Conservation (phyloP, 1,284 basidiomycete genomes). For the Marasmius oreades region DNA sequence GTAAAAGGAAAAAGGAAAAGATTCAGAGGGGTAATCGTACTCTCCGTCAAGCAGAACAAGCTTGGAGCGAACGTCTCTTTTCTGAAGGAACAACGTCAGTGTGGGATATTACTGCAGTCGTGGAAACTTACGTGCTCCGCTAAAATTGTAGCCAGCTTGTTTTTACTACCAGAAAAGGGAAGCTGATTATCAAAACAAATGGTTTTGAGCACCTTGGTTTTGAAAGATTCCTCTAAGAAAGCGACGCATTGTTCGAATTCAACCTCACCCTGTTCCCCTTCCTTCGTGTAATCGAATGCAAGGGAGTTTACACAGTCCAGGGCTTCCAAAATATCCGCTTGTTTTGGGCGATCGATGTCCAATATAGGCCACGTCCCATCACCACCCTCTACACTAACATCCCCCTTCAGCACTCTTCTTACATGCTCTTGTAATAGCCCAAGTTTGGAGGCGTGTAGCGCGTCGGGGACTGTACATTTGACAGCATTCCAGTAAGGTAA, state of each 20-base stretch:
- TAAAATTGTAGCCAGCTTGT: neutral
- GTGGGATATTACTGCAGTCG: too few relatives aligned
- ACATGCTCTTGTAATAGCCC: slow-evolving; percentile 26
- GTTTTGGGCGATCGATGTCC: neutral
- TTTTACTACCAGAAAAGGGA: slow-evolving; percentile 1
- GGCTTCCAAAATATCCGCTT: neutral
- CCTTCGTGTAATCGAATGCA: neutral
- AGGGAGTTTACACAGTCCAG: neutral
- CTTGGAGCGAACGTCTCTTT: too few relatives aligned
- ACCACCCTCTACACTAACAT: too few relatives aligned
- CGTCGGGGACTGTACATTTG: too few relatives aligned
- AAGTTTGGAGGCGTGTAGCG: slow-evolving; percentile 32
- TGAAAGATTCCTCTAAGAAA: neutral
- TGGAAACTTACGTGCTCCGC: neutral
- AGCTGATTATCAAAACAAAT: neutral
- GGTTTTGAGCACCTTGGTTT: neutral
- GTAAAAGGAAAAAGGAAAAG: too few relatives aligned
- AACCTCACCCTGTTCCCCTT: neutral
- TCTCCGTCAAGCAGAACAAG: too few relatives aligned
- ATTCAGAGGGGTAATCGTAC: too few relatives aligned
- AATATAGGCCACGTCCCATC: slow-evolving; percentile 11
- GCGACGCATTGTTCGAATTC: neutral
- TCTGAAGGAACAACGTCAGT: too few relatives aligned
- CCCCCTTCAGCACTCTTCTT: slow-evolving; percentile 25
- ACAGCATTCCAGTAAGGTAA: slow-evolving; percentile 35